phyloP scores from a whole-genome alignment of 1,284 basidiomycete species.

The Rhodotorula sp. region DNA sequence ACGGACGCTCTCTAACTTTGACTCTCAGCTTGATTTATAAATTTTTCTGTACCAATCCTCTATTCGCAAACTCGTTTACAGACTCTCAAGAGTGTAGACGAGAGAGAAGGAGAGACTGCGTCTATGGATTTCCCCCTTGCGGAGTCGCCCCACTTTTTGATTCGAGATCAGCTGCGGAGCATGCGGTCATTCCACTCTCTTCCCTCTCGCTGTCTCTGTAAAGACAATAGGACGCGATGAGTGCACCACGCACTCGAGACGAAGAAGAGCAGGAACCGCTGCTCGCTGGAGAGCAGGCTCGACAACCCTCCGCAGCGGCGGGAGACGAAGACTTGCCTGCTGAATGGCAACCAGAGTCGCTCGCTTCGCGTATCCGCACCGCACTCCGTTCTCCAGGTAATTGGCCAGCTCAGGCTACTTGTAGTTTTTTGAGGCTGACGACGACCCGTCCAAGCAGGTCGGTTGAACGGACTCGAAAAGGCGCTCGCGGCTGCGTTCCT shows the following conservation, averaged over 20 bases:
- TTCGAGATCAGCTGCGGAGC: too few relatives aligned
- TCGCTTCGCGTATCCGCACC: slow-evolving; percentile 12
- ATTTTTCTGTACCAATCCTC: too few relatives aligned
- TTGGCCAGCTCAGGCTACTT: too few relatives aligned
- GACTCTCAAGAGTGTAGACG: too few relatives aligned
- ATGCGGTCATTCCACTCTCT: too few relatives aligned
- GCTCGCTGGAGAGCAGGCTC: background rate
- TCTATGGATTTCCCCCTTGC: too few relatives aligned
- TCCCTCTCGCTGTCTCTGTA: too few relatives aligned
- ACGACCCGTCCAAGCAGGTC: slow-evolving; percentile 49
- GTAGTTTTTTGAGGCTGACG: background rate
- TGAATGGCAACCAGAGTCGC: background rate
- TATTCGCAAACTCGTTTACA: too few relatives aligned
- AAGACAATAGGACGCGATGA: background rate
- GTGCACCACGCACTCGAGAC: background rate
- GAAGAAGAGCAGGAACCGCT: slow-evolving; percentile 18
- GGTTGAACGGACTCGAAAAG: slow-evolving; percentile 79
- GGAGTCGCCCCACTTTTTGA: too few relatives aligned
- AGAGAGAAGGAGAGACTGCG: too few relatives aligned
- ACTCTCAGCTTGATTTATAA: too few relatives aligned
- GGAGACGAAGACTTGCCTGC: background rate
- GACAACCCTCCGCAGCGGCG: background rate
- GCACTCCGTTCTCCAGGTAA: slow-evolving; percentile 52
- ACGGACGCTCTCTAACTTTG: too few relatives aligned
- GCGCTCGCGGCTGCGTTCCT: slow-evolving; percentile 72